Evolutionary conservation across 2,329 filamentous ascomycete species (phyloP).

Genomic region (Phialophora chinensis): DNA sequence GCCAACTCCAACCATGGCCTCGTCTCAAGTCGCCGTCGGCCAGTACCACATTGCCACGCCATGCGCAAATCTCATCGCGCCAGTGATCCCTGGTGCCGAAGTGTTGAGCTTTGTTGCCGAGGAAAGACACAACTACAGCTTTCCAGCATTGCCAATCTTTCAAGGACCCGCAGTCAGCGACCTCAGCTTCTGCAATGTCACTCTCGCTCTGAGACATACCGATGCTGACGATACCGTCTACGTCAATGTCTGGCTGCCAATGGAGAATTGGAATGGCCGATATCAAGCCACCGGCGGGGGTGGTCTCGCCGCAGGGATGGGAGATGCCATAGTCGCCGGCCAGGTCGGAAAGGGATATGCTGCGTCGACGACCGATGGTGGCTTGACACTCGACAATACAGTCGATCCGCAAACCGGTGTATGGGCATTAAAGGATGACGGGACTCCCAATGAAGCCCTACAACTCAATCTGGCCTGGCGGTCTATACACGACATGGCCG

Average conservation of each 20-base stretch:
- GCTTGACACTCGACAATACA: constrained; percentile 24
- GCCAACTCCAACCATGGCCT: constrained; percentile 1
- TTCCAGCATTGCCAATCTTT: constrained; percentile 11
- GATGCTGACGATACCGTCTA: constrained; percentile 47
- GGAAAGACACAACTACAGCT: constrained; percentile 20
- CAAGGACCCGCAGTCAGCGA: constrained; percentile 3
- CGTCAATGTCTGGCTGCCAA: constrained; percentile 42
- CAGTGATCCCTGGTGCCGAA: constrained; percentile 18
- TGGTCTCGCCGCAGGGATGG: constrained; percentile 36
- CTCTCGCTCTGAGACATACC: constrained; percentile 50
- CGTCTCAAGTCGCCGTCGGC: not conserved
- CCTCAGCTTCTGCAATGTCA: constrained; percentile 37
- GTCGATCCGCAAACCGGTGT: constrained; percentile 22
- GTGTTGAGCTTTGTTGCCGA: constrained; percentile 13
- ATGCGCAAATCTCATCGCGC: constrained; percentile 19
- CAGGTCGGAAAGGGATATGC: constrained; percentile 32
- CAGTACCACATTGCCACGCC: constrained; percentile 9
- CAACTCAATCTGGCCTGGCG: constrained; percentile 46
- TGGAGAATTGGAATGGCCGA: constrained; percentile 47
- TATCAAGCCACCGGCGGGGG: constrained; percentile 51
- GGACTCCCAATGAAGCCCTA: constrained; percentile 44
- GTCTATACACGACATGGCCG: constrained; percentile 45
- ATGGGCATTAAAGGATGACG: constrained; percentile 35
- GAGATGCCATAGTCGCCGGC: constrained; percentile 26
- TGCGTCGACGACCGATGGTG: constrained; percentile 37